Base-by-base conservation (phyloP, 352 stramenopile species). In the Blastocystis sp. region DNA sequence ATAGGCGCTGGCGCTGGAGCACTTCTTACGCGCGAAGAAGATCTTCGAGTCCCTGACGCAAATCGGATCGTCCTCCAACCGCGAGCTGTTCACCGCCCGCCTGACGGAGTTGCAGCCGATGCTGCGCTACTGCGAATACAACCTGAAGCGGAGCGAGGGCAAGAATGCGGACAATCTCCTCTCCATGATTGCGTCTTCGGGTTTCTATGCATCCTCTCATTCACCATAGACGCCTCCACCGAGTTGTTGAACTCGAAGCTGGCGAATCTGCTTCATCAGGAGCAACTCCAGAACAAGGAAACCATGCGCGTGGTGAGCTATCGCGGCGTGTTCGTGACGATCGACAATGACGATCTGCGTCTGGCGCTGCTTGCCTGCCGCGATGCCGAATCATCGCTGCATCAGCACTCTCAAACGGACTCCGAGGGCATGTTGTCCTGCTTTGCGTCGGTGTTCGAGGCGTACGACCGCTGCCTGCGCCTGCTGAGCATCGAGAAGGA, bases 51-150 rank as follows among this genome's bases (percentile, higher is more conserved):
- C 59, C 19, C 41, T 84, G 41, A 67, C 34, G n/a, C 59, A 84
- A 11, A 71, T 84, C 11, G 59, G 74, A 43, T 71, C 62, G 5
- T 84, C 74, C 5, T 48, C 62, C 10, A 52, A 71, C 28, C 62
- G 59, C 28, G 62, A 84, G 19, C 28, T 84, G 34, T 84, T 71
- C 62, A 60, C 43, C 5, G 14, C 34, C 3, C 59, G 62, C 53
- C 62, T 84, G 17, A 66, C 59, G 28, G 45, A 84, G 43, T 21
- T 84, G 10, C 14, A 40, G 52, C 74, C 74, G 3, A 71, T 71
- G 23, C 59, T 84, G 19, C 74, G 74, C 21, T 84, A 84, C 43
- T 84, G 74, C 48, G 62, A 84, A 40, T 84, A 84, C 38, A 84
- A 84, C 62, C 34, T 84, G 45, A 84, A 84, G 62, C 28, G 53